Evolutionary conservation across 352 stramenopile species (phyloP).

Genomic region (Pythium oligandrum): DNA sequence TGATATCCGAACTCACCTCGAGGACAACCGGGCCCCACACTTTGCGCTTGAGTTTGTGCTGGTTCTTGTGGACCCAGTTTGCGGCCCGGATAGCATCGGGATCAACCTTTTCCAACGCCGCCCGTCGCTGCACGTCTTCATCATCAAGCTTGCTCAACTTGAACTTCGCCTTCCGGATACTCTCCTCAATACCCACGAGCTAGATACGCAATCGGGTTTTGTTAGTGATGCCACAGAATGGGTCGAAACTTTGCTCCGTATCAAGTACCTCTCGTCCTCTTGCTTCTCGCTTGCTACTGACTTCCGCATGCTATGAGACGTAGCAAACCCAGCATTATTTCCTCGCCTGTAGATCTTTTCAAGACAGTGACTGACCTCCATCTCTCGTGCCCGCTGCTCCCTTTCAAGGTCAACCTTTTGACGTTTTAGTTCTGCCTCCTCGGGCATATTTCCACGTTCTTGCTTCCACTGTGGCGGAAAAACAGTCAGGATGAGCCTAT

Average conservation of each 20-base stretch:
- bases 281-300: slow-evolving; percentile 61
- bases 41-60: slow-evolving; percentile 58
- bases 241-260: neutral
- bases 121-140: slow-evolving; percentile 63
- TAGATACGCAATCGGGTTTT: slow-evolving; percentile 7
- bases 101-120: slow-evolving; percentile 53
- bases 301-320: slow-evolving; percentile 47
- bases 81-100: slow-evolving; percentile 66
- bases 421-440: slow-evolving; percentile 43
- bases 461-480: slow-evolving; percentile 43
- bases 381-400: slow-evolving; percentile 59
- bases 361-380: slow-evolving; percentile 36
- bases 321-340: too few relatives aligned
- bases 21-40: slow-evolving; percentile 81
- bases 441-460: slow-evolving; percentile 42
- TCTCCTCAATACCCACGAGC: slow-evolving; percentile 38
- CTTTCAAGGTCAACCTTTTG: slow-evolving; percentile 62
- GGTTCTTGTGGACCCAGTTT: slow-evolving; percentile 76
- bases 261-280: slow-evolving; percentile 25
- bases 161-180: slow-evolving; percentile 41
- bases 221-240: neutral
- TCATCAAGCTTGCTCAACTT: slow-evolving; percentile 70
- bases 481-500: neutral
- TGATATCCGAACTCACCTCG: slow-evolving; percentile 29
- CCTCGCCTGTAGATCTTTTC: too few relatives aligned